Evolutionary conservation across 352 stramenopile species (phyloP).

Genomic region (Phytophthora cactorum): DNA sequence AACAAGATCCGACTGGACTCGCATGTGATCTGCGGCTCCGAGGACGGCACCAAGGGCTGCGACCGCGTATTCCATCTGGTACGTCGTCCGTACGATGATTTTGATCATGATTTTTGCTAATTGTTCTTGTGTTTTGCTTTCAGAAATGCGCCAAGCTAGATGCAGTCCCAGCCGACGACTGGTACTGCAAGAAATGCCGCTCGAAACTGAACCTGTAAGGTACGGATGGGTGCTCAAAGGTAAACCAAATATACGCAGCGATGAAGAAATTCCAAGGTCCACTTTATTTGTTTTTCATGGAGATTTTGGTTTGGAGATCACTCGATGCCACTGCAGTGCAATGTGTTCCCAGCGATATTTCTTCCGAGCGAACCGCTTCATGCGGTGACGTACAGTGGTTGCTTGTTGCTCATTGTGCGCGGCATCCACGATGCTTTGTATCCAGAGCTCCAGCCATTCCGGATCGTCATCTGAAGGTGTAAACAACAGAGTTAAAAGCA

Average conservation of each 20-base stretch:
- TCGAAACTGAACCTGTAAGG: conserved; percentile 46
- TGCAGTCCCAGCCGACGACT: conserved; percentile 84
- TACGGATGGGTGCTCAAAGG: conserved; percentile 2
- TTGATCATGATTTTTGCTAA: background rate
- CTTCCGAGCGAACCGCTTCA: conserved; percentile 63
- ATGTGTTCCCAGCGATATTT: conserved; percentile 66
- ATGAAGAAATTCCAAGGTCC: conserved; percentile 9
- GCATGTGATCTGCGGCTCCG: conserved; percentile 90
- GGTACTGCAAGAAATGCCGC: conserved; percentile 87
- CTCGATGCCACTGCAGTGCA: conserved; percentile 56
- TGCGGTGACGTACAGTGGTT: conserved; percentile 40
- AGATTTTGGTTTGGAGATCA: conserved; percentile 42
- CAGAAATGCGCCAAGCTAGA: conserved; percentile 56
- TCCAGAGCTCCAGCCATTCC: conserved; percentile 62
- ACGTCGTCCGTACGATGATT: conserved; percentile 9
- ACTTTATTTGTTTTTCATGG: background rate
- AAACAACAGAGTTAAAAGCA: background rate
- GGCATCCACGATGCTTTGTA: conserved; percentile 53
- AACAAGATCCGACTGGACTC: conserved; percentile 90
- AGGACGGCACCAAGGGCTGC: conserved; percentile 87
- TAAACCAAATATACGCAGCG: conserved; percentile 30
- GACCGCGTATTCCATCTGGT: conserved; percentile 91
- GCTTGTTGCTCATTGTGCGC: conserved; percentile 37
- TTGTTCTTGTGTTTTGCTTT: background rate
- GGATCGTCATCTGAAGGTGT: conserved; percentile 27